phyloP scores from a whole-genome alignment of 768 basidiomycete species.

The Pholiota conissans region DNA sequence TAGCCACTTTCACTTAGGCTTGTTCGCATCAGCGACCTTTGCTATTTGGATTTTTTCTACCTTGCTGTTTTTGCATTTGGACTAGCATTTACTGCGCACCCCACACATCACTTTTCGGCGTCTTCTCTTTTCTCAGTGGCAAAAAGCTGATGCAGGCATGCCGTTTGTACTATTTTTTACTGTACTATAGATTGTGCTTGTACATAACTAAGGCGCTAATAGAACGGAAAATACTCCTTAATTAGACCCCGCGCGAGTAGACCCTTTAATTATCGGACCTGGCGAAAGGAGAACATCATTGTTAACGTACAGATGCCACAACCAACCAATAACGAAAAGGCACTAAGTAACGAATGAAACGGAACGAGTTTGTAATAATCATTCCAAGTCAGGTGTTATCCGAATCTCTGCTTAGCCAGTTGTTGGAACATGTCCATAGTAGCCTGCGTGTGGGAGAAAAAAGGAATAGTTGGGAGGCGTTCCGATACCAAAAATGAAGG shows the following conservation, averaged over 20 bases:
- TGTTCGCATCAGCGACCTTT: not conserved
- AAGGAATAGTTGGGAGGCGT: not conserved
- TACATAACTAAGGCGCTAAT: constrained; percentile 17
- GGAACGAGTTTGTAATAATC: not conserved
- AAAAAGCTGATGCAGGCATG: constrained; percentile 5
- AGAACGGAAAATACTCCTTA: constrained; percentile 4
- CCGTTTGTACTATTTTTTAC: constrained; percentile 14
- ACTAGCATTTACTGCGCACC: not conserved
- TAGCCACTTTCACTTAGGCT: not conserved
- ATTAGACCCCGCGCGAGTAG: not conserved
- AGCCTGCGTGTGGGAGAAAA: constrained; percentile 36
- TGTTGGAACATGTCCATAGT: constrained; percentile 98
- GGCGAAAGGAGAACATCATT: not conserved
- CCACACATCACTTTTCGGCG: not conserved
- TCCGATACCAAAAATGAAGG: constrained; percentile 4
- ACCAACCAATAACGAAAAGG: not conserved
- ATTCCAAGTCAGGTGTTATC: constrained; percentile 37
- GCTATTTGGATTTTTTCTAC: not conserved
- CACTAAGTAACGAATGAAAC: not conserved
- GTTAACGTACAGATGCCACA: not conserved
- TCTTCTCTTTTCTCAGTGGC: constrained; percentile 4
- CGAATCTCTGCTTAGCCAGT: constrained; percentile 86
- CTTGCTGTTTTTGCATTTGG: not conserved
- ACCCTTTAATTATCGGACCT: not conserved
- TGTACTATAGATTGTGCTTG: constrained; percentile 11